Evolutionary conservation across 2,329 filamentous ascomycete genomes (phyloP).

Genomic region (Beauveria sp.): DNA sequence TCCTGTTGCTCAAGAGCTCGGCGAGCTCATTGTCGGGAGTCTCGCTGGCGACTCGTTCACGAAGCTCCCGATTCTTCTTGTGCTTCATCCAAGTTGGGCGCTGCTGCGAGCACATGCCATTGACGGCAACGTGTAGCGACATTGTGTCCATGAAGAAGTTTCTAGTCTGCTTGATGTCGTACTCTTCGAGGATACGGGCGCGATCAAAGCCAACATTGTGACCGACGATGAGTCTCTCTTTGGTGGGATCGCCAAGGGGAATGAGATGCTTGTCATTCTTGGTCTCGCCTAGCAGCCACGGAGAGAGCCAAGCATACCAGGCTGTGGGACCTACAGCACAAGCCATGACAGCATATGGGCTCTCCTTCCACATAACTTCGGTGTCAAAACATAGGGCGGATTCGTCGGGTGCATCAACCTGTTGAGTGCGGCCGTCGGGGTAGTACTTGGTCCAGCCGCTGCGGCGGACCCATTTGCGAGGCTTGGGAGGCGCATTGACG

Average conservation of each 20-base stretch:
- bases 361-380: conserved; percentile 93
- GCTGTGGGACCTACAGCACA: conserved; percentile 82
- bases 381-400: conserved; percentile 86
- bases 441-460: conserved; percentile 97
- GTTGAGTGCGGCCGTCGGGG: conserved; percentile 60
- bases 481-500: conserved; percentile 50
- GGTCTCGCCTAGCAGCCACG: conserved; percentile 83
- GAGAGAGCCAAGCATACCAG: conserved; percentile 97
- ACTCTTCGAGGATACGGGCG: conserved; percentile 82
- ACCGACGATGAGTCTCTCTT: conserved; percentile 73
- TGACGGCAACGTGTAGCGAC: conserved; percentile 95
- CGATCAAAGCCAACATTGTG: conserved; percentile 96
- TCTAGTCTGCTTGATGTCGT: conserved; percentile 70
- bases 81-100: conserved; percentile 97
- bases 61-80: conserved; percentile 77
- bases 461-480: conserved; percentile 63
- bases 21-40: conserved; percentile 65
- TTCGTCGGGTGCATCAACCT: conserved; percentile 70
- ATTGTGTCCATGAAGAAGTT: conserved; percentile 95
- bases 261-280: conserved; percentile 72
- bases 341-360: conserved; percentile 90
- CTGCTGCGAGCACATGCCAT: conserved; percentile 97
- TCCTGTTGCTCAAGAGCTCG: conserved; percentile 59
- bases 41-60: conserved; percentile 69
- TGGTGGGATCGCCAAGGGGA: conserved; percentile 69